Conservation (phyloP, 208 protist species). For the Polymyxa betae region DNA sequence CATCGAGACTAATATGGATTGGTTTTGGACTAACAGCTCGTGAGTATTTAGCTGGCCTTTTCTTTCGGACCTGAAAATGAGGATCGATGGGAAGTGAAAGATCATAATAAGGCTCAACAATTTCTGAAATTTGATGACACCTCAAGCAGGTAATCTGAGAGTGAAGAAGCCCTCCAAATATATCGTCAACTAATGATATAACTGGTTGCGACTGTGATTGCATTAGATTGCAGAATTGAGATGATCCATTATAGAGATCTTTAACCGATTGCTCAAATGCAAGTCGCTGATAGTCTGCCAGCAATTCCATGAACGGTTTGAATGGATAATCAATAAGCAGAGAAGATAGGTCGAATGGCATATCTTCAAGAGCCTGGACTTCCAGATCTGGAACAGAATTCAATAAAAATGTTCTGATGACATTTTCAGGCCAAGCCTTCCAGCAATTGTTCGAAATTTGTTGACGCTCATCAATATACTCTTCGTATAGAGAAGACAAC, state of each 20-base stretch:
- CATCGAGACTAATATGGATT: background rate
- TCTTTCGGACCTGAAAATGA: background rate
- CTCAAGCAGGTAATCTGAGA: slow-evolving; percentile 12
- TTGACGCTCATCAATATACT: background rate
- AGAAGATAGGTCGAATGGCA: background rate
- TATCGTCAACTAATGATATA: slow-evolving; percentile 4
- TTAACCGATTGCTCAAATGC: background rate
- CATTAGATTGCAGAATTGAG: background rate
- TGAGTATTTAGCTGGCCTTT: background rate
- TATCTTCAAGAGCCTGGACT: background rate
- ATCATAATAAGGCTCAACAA: slow-evolving; percentile 3
- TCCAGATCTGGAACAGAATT: slow-evolving; percentile 11
- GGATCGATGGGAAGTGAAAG: background rate
- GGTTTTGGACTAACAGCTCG: background rate
- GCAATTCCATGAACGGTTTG: too few relatives aligned
- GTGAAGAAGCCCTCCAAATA: slow-evolving; percentile 19
- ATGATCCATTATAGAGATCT: background rate
- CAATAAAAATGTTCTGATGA: background rate
- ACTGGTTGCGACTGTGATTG: background rate
- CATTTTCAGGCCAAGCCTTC: background rate
- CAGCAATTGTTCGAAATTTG: background rate
- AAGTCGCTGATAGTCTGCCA: background rate
- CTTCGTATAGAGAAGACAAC: background rate
- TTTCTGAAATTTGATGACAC: slow-evolving; percentile 18
- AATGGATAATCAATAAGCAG: too few relatives aligned